Percentiles rank a stretch among this genome's conserved stretches.
Evolutionary conservation across 2,329 filamentous ascomycete species (phyloP).

Genomic region (Aspergillus candidus): DNA sequence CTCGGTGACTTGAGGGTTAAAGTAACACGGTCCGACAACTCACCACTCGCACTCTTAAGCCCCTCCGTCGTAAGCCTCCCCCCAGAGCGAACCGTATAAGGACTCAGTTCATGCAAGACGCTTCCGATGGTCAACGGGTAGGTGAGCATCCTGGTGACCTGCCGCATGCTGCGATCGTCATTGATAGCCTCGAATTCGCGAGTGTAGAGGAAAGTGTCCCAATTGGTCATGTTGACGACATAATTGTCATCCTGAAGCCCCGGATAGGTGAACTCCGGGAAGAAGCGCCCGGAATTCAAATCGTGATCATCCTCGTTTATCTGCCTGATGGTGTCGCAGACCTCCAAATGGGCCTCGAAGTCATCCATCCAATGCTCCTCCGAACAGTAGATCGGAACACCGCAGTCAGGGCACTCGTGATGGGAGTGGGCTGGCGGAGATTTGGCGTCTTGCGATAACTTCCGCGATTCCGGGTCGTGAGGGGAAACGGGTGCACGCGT

Average conservation of each 20-base stretch:
- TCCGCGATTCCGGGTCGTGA: slow-evolving; percentile 57
- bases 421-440: slow-evolving; percentile 73
- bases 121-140: slow-evolving; percentile 91
- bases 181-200: slow-evolving; percentile 88
- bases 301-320: slow-evolving; percentile 99
- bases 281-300: slow-evolving; percentile 79
- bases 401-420: slow-evolving; percentile 95
- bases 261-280: slow-evolving; percentile 90
- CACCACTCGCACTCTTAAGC: slow-evolving; percentile 87
- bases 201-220: slow-evolving; percentile 95
- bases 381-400: slow-evolving; percentile 86
- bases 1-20: not conserved
- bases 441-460: slow-evolving; percentile 39
- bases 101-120: slow-evolving; percentile 87
- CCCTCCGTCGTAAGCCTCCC: slow-evolving; percentile 80
- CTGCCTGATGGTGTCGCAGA: slow-evolving; percentile 84
- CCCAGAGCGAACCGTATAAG: slow-evolving; percentile 71
- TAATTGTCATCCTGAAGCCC: slow-evolving; percentile 86
- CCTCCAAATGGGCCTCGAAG: slow-evolving; percentile 84
- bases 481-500: slow-evolving; percentile 63
- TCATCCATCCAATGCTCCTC: slow-evolving; percentile 95
- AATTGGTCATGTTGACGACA: slow-evolving; percentile 94
- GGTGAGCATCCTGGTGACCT: slow-evolving; percentile 86
- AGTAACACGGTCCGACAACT: slow-evolving; percentile 29
- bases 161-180: slow-evolving; percentile 81